A percentile compares a stretch with the other conserved stretches of the same genome.
Evolutionary conservation across 495 filamentous ascomycete genomes (phyloP).

Genomic region (Neurospora sp.): DNA sequence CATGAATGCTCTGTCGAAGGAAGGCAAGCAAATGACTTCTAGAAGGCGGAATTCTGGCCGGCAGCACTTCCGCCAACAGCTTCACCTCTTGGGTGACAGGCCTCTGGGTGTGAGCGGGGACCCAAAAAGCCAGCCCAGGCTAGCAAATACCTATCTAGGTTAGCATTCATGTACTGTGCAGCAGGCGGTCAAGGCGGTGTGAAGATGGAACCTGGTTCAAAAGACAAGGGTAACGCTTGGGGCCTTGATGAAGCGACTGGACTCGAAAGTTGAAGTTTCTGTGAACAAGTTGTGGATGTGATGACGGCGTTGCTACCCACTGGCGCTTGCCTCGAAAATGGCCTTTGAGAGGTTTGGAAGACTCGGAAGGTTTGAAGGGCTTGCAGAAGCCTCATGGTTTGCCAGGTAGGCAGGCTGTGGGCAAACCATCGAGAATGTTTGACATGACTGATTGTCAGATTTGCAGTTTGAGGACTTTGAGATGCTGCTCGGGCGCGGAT

Average conservation of each 20-base stretch:
- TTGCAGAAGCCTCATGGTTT: background rate
- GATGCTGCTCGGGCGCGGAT: background rate
- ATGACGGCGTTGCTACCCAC: background rate
- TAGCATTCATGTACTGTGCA: background rate
- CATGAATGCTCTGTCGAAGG: background rate
- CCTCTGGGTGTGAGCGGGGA: background rate
- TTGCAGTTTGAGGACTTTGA: background rate
- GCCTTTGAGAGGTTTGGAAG: background rate
- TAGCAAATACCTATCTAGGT: background rate
- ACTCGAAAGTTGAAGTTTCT: background rate
- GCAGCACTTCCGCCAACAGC: background rate
- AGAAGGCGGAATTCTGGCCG: background rate
- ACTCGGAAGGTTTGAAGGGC: background rate
- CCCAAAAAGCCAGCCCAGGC: background rate
- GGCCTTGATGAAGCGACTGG: background rate
- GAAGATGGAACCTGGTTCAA: background rate
- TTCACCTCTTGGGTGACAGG: background rate
- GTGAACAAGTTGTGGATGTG: background rate
- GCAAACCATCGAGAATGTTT: background rate
- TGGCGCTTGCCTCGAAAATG: background rate
- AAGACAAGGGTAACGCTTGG: background rate
- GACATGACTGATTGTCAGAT: background rate
- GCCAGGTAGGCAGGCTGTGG: background rate
- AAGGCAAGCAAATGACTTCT: background rate
- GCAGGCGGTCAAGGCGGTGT: background rate